These are phyloP conservation scores for Phaeophleospora eucalypticola DNA, from an alignment of 2,329 filamentous ascomycete species.

Conservation along the genomic window DNA sequence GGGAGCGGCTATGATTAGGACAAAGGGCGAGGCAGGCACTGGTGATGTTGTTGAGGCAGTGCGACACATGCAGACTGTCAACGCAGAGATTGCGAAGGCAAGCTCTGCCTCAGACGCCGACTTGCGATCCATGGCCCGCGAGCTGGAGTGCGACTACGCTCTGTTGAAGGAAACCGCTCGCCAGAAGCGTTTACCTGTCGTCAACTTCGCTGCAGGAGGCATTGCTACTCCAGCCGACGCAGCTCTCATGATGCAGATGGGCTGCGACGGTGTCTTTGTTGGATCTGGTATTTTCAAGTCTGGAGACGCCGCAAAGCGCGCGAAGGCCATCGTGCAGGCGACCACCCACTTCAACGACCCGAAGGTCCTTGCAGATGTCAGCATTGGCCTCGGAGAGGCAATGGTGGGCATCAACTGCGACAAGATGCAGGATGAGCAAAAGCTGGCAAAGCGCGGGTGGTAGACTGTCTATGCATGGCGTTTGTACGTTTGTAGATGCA, in stretches of 20 bases:
- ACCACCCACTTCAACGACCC: conserved; percentile 86
- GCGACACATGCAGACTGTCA: conserved; percentile 89
- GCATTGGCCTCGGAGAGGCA: conserved; percentile 86
- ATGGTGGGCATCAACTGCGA: conserved; percentile 94
- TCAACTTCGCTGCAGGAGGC: conserved; percentile 97
- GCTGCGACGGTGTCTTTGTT: conserved; percentile 96
- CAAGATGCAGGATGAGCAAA: conserved; percentile 72
- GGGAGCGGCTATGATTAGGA: conserved; percentile 97
- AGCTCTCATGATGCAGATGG: conserved; percentile 97
- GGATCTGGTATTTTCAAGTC: conserved; percentile 97
- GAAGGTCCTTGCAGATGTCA: conserved; percentile 80
- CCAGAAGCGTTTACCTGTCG: conserved; percentile 83
- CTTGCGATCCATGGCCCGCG: conserved; percentile 72
- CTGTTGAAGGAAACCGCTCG: conserved; percentile 83
- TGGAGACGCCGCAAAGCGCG: conserved; percentile 82
- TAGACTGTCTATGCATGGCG: conserved; percentile 37
- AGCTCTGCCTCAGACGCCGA: conserved; percentile 63
- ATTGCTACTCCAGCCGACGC: conserved; percentile 98
- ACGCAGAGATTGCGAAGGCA: conserved; percentile 72
- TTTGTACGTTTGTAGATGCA: conserved; percentile 1
- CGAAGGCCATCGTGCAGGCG: conserved; percentile 90
- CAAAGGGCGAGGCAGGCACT: conserved; percentile 95
- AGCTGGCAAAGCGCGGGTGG: conserved; percentile 82
- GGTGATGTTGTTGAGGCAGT: conserved; percentile 97
- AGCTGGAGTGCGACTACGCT: conserved; percentile 72